Evolutionary conservation across 179 eudicot species (phyloP), one percentile per base, ranked within the genome.

Genomic region (Actinidia chinensis): DNA sequence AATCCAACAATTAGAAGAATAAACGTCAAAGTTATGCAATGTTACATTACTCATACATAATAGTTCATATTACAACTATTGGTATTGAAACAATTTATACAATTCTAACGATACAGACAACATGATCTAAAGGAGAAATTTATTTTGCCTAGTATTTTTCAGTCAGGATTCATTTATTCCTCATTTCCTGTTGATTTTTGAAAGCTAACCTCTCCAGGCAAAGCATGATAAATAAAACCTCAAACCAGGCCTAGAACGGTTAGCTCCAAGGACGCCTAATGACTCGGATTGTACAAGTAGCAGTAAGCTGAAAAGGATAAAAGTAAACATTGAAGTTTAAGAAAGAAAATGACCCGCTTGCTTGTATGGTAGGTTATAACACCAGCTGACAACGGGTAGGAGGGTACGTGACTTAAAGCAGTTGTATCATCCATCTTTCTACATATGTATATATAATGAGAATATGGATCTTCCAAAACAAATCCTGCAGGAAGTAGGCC

Each of bases 401-500:
- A 36, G n/a, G 83, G 67, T 76, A 74, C 67, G 78, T 76, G 63
- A 73, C 74, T 76, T 36, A 79, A 66, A 47, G 54, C 83, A 4
- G 77, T 47, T 47, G 84, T 77, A 60, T 82, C 90, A 42, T 86
- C 88, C 64, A 55, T 64, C 87, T 86, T 94, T 71, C 55, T 84
- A 80, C 97, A 94, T n/a, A 94, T 78, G 58, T 94, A 94, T 42
- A 94, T 85, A 81, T 87, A 94, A 80, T 94, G 95, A 50, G 94
- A 94, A 80, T 94, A 93, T 71, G 97, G 97, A 83, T 94, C 98
- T 80, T 92, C 94, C 81, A 94, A 22, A 78, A 82, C 82, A 83
- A 83, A 91, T 79, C 84, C 90, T 1, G 89, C 80, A 2, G 88
- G 90, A 73, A 92, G 94, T 73, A 84, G 78, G 28, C 95, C 98